Base-by-base conservation (phyloP, 164 flowering plant species). In the Houttuynia cordata region DNA sequence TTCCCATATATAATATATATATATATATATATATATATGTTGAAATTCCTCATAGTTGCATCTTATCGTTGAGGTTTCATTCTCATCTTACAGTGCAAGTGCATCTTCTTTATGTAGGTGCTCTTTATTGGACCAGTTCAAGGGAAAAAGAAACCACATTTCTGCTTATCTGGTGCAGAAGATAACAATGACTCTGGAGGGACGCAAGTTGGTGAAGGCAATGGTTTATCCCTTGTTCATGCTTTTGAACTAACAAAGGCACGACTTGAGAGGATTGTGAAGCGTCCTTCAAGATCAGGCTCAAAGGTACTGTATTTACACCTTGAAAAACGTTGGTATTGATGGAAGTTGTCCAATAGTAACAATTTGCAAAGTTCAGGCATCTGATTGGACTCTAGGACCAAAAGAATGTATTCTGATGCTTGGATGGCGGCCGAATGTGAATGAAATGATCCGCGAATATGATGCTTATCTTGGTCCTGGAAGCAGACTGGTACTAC, bases 391-490 rank as follows among this genome's bases (percentile, higher is more conserved):
- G 77, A 74, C 37, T 69, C 30, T 67, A 47, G 99, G 97, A 62
- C 99, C 96, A 53, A 89, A 78, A 73, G 99, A 93, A 72, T 70
- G 72, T 69, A 76, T 90, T 68, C 88, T 93, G 70, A 65, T 93
- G 77, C 88, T 93, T 69, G 99, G 99, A 25, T 93, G 99, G 99
- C 92, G 97, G 49, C 76, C 87, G 39, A 87, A 86, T 72, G 85
- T 93, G 64, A 77, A 76, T 30, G 92, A 90, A 61, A 93, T 93
- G 99, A 83, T 93, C 70, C 76, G 69, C 65, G 99, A 93, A 76
- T 93, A 90, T 72, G 96, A 90, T 68, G 83, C 80, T 68, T 93
- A 93, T 75, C 97, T 93, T 70, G 99, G 99, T 59, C 97, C 99
- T 37, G 96, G 96, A 66, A 93, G 99, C 72, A 71, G 71, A 42